These are phyloP conservation scores for Zymoseptoria tritici DNA, from an alignment of 2,329 filamentous ascomycete genomes.

Conservation along the genomic window DNA sequence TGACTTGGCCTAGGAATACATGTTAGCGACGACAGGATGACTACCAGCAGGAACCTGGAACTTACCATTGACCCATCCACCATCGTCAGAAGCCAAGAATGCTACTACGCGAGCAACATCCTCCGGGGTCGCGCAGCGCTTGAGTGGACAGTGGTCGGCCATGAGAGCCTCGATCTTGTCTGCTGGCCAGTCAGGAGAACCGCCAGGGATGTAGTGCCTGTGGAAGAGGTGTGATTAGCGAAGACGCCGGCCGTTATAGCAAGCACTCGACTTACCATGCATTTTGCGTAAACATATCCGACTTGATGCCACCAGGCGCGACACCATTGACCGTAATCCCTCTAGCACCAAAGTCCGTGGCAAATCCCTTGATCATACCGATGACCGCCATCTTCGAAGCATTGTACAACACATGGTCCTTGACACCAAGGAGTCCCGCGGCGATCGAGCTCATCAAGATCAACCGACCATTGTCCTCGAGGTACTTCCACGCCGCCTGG, in stretches of 20 bases:
- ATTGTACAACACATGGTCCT: conserved; percentile 65
- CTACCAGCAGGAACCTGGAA: not conserved
- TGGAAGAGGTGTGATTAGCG: no score
- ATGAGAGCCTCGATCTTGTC: conserved; percentile 45
- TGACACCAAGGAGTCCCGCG: conserved; percentile 57
- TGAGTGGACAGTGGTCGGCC: conserved; percentile 44
- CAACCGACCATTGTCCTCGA: conserved; percentile 62
- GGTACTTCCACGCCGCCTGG: conserved; percentile 64
- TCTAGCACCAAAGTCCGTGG: conserved; percentile 61
- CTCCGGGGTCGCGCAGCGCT: conserved; percentile 42
- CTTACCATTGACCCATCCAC: conserved; percentile 35
- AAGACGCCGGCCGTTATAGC: no score
- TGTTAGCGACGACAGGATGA: conserved; percentile 8
- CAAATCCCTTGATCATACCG: conserved; percentile 63
- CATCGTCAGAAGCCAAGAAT: conserved; percentile 33
- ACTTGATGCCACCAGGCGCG: conserved; percentile 65
- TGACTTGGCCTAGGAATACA: conserved; percentile 31
- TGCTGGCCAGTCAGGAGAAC: conserved; percentile 41
- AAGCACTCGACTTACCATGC: conserved; percentile 20
- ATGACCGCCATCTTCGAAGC: conserved; percentile 66
- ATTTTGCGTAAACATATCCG: conserved; percentile 61
- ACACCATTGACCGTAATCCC: conserved; percentile 67
- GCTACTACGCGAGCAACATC: conserved; percentile 35
- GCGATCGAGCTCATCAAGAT: conserved; percentile 70
- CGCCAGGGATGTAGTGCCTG: conserved; percentile 44